Percentiles rank a stretch among this genome's conserved stretches.
phyloP scores from a whole-genome alignment of 139 green algal genomes.

The Volvox reticuliferus region DNA sequence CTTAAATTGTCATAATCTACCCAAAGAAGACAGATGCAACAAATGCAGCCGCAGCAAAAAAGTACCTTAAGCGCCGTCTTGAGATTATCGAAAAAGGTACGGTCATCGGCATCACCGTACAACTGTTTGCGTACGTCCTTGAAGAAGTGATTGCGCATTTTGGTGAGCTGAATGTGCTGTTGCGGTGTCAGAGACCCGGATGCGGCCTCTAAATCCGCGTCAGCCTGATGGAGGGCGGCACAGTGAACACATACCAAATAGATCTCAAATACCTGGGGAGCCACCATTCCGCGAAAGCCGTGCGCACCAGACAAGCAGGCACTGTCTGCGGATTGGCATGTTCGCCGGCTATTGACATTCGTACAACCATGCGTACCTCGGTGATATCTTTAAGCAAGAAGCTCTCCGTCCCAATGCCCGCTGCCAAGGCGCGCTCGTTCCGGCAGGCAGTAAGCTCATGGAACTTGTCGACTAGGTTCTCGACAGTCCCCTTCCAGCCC shows the following conservation, averaged over 20 bases:
- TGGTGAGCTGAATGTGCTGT: slow-evolving; percentile 59
- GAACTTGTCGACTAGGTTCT: slow-evolving; percentile 74
- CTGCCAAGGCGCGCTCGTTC: not conserved
- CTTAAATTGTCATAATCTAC: too few relatives aligned
- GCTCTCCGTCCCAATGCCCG: not conserved
- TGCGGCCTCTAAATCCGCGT: slow-evolving; percentile 1
- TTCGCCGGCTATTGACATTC: too few relatives aligned
- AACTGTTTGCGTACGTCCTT: slow-evolving; percentile 89
- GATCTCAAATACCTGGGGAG: too few relatives aligned
- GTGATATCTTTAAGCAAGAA: not conserved
- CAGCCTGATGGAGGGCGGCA: not conserved
- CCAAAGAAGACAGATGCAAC: too few relatives aligned
- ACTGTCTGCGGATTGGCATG: too few relatives aligned
- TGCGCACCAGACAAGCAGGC: too few relatives aligned
- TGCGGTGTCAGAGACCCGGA: slow-evolving; percentile 20
- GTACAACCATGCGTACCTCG: not conserved
- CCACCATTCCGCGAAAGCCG: too few relatives aligned
- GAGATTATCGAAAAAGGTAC: slow-evolving; percentile 76
- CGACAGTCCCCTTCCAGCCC: slow-evolving; percentile 78
- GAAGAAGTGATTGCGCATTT: slow-evolving; percentile 73
- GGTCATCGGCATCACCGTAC: slow-evolving; percentile 84
- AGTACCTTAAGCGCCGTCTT: slow-evolving; percentile 57
- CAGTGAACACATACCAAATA: not conserved
- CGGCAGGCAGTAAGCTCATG: slow-evolving; percentile 48
- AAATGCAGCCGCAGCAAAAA: too few relatives aligned